Evolutionary conservation across 768 basidiomycete genomes (phyloP), one percentile per base, ranked within the genome.

Genomic region (Amyloporia xantha): DNA sequence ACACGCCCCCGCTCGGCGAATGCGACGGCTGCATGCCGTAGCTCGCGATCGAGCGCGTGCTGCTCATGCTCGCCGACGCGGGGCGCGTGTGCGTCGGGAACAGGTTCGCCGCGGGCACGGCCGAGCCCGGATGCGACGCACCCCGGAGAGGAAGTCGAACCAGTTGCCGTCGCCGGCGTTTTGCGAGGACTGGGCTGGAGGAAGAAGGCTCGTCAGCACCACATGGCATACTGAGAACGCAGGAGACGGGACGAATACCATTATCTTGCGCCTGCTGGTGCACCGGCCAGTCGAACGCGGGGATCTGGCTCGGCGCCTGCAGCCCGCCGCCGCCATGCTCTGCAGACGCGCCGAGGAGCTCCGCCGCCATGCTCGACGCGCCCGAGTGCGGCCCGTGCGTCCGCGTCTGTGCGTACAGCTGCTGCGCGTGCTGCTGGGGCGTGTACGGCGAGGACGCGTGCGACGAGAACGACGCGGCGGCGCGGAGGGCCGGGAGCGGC

Each of bases 201-300:
- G 30, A 28, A 51, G n/a, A n/a, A n/a, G n/a, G n/a, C n/a, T n/a
- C n/a, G n/a, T 48, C n/a, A n/a, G 21, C 49, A 42, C 36, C 33
- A 46, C 15, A 20, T 38, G 2, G 41, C 44, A 38, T 52, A 48
- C 50, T n/a, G n/a, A n/a, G n/a, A n/a, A n/a, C n/a, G n/a, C n/a
- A n/a, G n/a, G n/a, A n/a, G n/a, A n/a, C n/a, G n/a, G n/a, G n/a
- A n/a, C 40, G 3, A 5, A 12, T 33, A 41, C 28, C 21, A 30
- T 13, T 25, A 15, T 52, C 49, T 46, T 50, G 39, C 47, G 38
- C n/a, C 46, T 41, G 27, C 35, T 36, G 40, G 47, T 58, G 56
- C 46, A 55, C 51, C n/a, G 59, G 61, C 61, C 61, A 62, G 38
- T 60, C 59, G 50, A 62, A 62, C 50, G 49, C 28, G 27, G 53